Evolutionary conservation across 169 alveolate genomes (phyloP), one percentile per base, ranked within the genome.

Genomic region (Cryptosporidium viatorum): DNA sequence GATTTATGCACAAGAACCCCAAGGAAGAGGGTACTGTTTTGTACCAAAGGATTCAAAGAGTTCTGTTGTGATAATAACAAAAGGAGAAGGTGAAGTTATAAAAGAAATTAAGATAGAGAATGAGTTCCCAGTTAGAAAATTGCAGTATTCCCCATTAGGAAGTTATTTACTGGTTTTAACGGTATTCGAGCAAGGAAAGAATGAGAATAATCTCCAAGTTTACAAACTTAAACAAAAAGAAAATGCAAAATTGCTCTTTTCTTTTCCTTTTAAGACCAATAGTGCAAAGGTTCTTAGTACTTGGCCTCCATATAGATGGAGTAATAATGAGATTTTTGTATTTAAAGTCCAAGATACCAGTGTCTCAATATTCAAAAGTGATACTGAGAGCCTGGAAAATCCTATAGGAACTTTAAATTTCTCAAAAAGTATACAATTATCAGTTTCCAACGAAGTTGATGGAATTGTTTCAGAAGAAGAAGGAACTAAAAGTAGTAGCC

Each of bases 281-380:
- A 80, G 89, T 48, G 89, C 89, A 29, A 80, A 80, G 52, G 89
- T 80, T 1, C 35, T 80, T 26, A 62, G 89, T 48, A 80, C 89
- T 9, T 80, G 89, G 89, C 89, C 89, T 65, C 89, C 89, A 23
- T 80, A 80, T 48, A 59, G 89, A 33, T 80, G 89, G 89, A 80
- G 89, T 33, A 80, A 80, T 41, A 65, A 80, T n/a, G 89, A 80
- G 70, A 16, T 80, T n/a, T 80, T 59, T 23, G 89, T 65, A 60
- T 80, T 80, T 29, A 80, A 80, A n/a, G 89, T 80, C 16, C 89
- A 80, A 21, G 89, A 80, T 18, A 80, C 89, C n/a, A 62, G 89
- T 48, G 45, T 80, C 14, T 80, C 89, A 2, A 80, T 80, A 37
- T 80, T 59, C 33, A 65, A 65, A 21, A 74, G 89, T 12, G 80